A percentile compares a stretch with the other conserved stretches of the same genome.
Conservation (phyloP, 768 basidiomycete species). For the Podaxis sp. region DNA sequence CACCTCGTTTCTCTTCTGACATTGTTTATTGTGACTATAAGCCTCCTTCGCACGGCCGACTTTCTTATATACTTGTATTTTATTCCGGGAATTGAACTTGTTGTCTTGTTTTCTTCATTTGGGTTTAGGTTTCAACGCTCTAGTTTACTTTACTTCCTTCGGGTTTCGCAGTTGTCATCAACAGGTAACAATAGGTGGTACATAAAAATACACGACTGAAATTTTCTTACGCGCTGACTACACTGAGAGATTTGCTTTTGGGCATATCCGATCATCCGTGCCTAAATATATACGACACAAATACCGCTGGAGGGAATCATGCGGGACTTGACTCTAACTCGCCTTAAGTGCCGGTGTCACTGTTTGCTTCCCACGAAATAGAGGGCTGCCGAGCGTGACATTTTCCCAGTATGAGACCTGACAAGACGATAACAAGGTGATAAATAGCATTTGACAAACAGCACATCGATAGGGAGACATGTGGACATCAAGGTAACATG, state of each 20-base stretch:
- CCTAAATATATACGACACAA: slow-evolving; percentile 7
- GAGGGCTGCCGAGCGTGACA: not conserved
- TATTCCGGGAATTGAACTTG: slow-evolving; percentile 13
- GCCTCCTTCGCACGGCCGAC: not conserved
- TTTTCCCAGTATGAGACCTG: not conserved
- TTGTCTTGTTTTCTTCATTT: not conserved
- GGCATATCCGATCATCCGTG: not conserved
- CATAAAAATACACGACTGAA: not conserved
- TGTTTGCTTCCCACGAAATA: not conserved
- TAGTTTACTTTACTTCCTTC: not conserved
- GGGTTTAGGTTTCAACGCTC: slow-evolving; percentile 1
- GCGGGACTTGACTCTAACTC: not conserved
- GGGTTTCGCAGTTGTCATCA: not conserved
- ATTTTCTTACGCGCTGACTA: slow-evolving; percentile 2
- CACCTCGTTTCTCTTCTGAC: not conserved
- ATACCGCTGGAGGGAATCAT: slow-evolving; percentile 4
- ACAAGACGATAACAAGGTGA: slow-evolving; percentile 5
- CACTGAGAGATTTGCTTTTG: not conserved
- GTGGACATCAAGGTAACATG: slow-evolving; percentile 4
- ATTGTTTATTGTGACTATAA: not conserved
- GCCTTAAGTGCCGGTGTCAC: not conserved
- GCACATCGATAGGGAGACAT: not conserved
- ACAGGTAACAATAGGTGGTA: not conserved
- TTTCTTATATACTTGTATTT: slow-evolving; percentile 9
- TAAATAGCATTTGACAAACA: not conserved